Conservation (phyloP, 2,329 filamentous ascomycete genomes). For the Sporothrix protearum region DNA sequence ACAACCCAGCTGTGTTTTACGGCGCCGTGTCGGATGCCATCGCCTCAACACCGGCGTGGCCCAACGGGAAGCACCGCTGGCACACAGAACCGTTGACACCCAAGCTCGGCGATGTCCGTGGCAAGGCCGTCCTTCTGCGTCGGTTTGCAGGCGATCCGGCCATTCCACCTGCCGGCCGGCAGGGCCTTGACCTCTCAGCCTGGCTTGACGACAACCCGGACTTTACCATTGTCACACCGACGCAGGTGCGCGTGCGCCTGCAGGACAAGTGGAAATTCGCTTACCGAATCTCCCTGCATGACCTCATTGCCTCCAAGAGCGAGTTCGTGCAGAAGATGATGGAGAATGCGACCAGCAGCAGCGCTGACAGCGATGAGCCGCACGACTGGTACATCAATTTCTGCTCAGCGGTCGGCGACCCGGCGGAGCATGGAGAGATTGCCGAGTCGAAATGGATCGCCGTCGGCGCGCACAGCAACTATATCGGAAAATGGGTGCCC, state of each 20-base stretch:
- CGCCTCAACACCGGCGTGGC: slow-evolving; percentile 37
- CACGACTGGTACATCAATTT: slow-evolving; percentile 37
- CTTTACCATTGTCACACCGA: slow-evolving; percentile 45
- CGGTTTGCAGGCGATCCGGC: slow-evolving; percentile 50
- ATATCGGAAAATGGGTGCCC: slow-evolving; percentile 40
- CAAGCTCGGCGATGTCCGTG: slow-evolving; percentile 58
- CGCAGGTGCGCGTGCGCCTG: slow-evolving; percentile 39
- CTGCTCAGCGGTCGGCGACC: slow-evolving; percentile 42
- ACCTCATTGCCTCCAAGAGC: slow-evolving; percentile 41
- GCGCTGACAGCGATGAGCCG: slow-evolving; percentile 30
- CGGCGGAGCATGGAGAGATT: slow-evolving; percentile 38
- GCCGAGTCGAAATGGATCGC: slow-evolving; percentile 44
- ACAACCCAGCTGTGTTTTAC: slow-evolving; percentile 38
- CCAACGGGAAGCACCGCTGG: slow-evolving; percentile 48
- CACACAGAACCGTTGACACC: slow-evolving; percentile 58
- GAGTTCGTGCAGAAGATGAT: slow-evolving; percentile 40
- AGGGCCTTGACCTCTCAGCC: slow-evolving; percentile 39
- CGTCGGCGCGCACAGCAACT: slow-evolving; percentile 42
- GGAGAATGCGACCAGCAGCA: slow-evolving; percentile 32
- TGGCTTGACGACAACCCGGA: slow-evolving; percentile 67
- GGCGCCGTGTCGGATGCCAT: slow-evolving; percentile 54
- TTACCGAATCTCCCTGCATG: slow-evolving; percentile 37
- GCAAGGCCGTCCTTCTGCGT: slow-evolving; percentile 64
- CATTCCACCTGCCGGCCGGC: slow-evolving; percentile 33
- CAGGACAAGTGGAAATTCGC: slow-evolving; percentile 48